These are phyloP conservation scores for Backusella tuberculispora DNA, from an alignment of 192 early-diverging fungal genomes.

Conservation along the genomic window DNA sequence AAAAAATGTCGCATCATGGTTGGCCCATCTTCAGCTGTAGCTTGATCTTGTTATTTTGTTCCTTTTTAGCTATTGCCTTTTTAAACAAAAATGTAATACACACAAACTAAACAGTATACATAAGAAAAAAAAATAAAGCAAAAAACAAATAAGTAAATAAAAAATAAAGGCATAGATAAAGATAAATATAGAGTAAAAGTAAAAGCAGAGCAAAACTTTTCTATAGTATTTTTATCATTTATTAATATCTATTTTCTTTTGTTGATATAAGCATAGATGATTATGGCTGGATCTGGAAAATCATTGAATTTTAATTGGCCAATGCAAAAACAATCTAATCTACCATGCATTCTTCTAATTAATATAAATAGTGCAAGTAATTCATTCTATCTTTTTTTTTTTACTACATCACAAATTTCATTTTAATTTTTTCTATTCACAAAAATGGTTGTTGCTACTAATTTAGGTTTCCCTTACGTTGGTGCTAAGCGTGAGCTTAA, in stretches of 20 bases:
- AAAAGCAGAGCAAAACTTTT: background rate
- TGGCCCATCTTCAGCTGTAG: background rate
- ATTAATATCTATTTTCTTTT: background rate
- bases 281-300: background rate
- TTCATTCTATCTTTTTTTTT: constrained; percentile 6
- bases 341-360: background rate
- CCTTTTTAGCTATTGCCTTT: background rate
- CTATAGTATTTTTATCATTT: background rate
- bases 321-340: background rate
- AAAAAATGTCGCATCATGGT: background rate
- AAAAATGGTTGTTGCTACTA: constrained; percentile 48
- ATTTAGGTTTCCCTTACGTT: constrained; percentile 90
- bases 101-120: background rate
- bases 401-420: constrained; percentile 2
- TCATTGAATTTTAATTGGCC: background rate
- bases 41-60: background rate
- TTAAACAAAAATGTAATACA: too few species aligned
- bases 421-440: background rate
- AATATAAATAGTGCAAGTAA: background rate
- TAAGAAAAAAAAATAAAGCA: too few species aligned
- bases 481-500: constrained; percentile 96
- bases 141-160: background rate
- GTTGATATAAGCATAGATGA: background rate
- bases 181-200: background rate
- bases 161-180: background rate